Base-by-base conservation (phyloP, 495 filamentous ascomycete genomes). In the Umbilicaria muhlenbergii region DNA sequence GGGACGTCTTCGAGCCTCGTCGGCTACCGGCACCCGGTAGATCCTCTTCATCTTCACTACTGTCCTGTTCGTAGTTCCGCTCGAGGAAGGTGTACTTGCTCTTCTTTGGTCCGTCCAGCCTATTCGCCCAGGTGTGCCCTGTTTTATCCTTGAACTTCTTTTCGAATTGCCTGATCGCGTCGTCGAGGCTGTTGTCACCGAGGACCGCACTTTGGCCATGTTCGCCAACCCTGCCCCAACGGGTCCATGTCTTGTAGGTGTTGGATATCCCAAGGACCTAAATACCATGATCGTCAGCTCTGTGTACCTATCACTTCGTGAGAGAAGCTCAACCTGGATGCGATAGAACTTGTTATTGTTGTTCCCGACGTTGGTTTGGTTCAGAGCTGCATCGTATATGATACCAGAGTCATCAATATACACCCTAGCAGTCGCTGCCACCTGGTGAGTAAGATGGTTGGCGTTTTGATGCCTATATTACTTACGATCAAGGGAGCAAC, bases 141-240 rank as follows among this genome's bases (percentile, higher is more conserved):
- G 81, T 72, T 57, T 92, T 91, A 47, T 74, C 70, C 47, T 75
- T 86, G 69, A 94, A 92, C 48, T 83, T 83, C 53, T 73, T 77
- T 28, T 81, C 59, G 43, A 84, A 92, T 5, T 68, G 45, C 1
- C 36, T 46, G 21, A 71, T 54, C 0, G 83, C 83, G 5, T 47
- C 33, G 0, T 48, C 45, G 6, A 80, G 49, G 14, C 47, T 38
- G 10, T 66, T 62, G 24, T 57, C 31, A 2, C 63, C 65, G 2
- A 80, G 49, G 14, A 65, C 44, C 1, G 69, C 66, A 6, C 54
- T 68, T 50, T 83, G 75, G 2, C 85, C 85, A 31, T 42, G 51
- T 44, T 87, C 82, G 0, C 85, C 86, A 7, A 89, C 83, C 13
- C 85, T 71, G 11, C 86, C 86, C 81, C 79, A 89, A 12, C 80